Evolutionary conservation across 495 filamentous ascomycete species (phyloP).

Genomic region (Daldinia caldariorum): DNA sequence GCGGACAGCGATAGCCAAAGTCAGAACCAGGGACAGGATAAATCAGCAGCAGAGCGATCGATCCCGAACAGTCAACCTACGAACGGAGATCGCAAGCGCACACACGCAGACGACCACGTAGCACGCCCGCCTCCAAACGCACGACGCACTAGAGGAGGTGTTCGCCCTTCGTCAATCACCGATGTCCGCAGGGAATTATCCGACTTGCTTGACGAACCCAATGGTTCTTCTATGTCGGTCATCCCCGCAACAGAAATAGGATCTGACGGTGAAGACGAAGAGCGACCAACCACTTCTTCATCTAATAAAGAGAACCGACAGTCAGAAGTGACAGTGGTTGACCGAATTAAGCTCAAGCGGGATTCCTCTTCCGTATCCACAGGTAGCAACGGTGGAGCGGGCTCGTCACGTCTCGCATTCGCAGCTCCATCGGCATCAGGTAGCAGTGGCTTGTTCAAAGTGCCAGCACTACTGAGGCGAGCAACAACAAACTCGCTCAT

Average conservation of each 20-base stretch:
- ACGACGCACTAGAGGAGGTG: conserved; percentile 69
- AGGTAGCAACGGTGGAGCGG: conserved; percentile 4
- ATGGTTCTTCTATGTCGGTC: conserved; percentile 56
- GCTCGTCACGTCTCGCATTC: conserved; percentile 68
- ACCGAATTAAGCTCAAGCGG: conserved; percentile 83
- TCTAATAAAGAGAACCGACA: conserved; percentile 58
- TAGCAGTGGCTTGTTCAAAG: conserved; percentile 64
- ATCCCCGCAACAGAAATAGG: conserved; percentile 57
- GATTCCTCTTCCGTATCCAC: conserved; percentile 55
- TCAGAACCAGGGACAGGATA: conserved; percentile 26
- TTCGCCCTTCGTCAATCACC: conserved; percentile 72
- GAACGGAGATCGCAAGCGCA: conserved; percentile 40
- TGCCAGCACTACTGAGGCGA: conserved; percentile 80
- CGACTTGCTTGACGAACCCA: conserved; percentile 80
- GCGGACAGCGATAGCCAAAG: conserved; percentile 49
- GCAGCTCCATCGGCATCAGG: conserved; percentile 55
- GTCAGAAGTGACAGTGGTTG: conserved; percentile 67
- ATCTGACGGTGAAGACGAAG: conserved; percentile 55
- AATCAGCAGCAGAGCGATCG: conserved; percentile 22
- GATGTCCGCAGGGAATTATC: conserved; percentile 84
- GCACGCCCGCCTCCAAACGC: conserved; percentile 67
- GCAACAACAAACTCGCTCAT: conserved; percentile 72
- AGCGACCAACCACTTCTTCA: conserved; percentile 35
- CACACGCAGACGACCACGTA: conserved; percentile 58
- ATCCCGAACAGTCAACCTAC: conserved; percentile 60